A percentile compares a stretch with the other conserved stretches of the same genome.
These are phyloP conservation scores for Parachaetomium inaequale DNA, from an alignment of 495 filamentous ascomycete genomes.

Conservation along the genomic window DNA sequence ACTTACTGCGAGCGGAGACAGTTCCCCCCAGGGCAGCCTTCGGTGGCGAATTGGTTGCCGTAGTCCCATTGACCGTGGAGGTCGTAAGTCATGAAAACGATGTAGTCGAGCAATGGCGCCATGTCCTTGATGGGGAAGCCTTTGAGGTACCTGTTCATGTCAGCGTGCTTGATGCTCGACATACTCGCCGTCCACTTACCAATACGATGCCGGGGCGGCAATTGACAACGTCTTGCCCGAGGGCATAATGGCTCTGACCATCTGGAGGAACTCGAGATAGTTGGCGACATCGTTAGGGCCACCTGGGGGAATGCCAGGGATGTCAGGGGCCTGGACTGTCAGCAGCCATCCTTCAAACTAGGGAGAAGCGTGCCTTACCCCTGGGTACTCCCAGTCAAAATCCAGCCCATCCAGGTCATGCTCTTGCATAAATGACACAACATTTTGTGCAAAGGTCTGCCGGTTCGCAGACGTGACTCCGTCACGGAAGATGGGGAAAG, in stretches of 20 bases:
- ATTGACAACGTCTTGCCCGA: slow-evolving; percentile 25
- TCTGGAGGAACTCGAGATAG: slow-evolving; percentile 25
- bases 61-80: slow-evolving; percentile 30
- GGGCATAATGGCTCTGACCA: slow-evolving; percentile 19
- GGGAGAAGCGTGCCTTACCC: not conserved
- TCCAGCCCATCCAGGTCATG: slow-evolving; percentile 37
- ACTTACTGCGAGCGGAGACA: slow-evolving; percentile 39
- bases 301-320: slow-evolving; percentile 27
- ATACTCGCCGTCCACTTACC: not conserved
- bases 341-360: not conserved
- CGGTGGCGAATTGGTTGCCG: slow-evolving; percentile 1
- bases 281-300: slow-evolving; percentile 18
- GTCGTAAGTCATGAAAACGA: slow-evolving; percentile 36
- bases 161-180: too few species aligned
- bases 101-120: slow-evolving; percentile 28
- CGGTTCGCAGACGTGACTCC: slow-evolving; percentile 27
- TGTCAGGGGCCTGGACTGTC: slow-evolving; percentile 22
- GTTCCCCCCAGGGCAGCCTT: slow-evolving; percentile 39
- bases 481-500: slow-evolving; percentile 27
- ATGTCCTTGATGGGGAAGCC: slow-evolving; percentile 24
- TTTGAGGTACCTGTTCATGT: slow-evolving; percentile 14
- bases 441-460: slow-evolving; percentile 25
- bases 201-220: slow-evolving; percentile 21
- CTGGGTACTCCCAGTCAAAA: slow-evolving; percentile 45
- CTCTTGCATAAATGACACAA: slow-evolving; percentile 27